Conservation (phyloP, 2,329 filamentous ascomycete species). For the Macrophomina phaseolina region DNA sequence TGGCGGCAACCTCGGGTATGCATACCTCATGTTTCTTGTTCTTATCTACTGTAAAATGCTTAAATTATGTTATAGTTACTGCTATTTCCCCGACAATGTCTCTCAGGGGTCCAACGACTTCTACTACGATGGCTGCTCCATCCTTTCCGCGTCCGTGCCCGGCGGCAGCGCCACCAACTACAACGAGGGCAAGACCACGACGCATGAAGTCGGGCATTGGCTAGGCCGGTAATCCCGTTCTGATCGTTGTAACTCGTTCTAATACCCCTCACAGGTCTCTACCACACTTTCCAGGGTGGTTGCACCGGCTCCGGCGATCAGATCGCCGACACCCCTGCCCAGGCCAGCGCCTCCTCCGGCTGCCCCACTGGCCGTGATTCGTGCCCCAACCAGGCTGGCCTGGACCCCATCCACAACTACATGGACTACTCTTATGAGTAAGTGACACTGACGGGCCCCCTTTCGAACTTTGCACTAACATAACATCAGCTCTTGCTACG, state of each 20-base stretch:
- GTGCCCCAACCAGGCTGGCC: constrained; percentile 35
- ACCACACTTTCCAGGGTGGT: constrained; percentile 41
- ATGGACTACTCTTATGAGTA: constrained; percentile 41
- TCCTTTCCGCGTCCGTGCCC: constrained; percentile 34
- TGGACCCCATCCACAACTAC: constrained; percentile 42
- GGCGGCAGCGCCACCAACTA: constrained; percentile 32
- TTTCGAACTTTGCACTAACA: constrained; percentile 10
- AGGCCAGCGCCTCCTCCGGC: constrained; percentile 33
- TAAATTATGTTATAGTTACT: neutral
- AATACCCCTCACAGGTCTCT: constrained; percentile 29
- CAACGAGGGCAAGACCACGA: constrained; percentile 37
- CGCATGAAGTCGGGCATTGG: constrained; percentile 44
- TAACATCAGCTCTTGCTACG: constrained; percentile 33
- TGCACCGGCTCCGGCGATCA: constrained; percentile 36
- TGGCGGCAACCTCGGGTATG: constrained; percentile 54
- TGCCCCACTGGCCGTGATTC: constrained; percentile 37
- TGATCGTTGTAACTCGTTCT: neutral
- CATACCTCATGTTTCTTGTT: constrained; percentile 45
- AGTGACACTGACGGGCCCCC: neutral
- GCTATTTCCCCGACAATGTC: constrained; percentile 27
- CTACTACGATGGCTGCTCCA: constrained; percentile 35
- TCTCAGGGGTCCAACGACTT: constrained; percentile 30
- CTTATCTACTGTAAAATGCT: constrained; percentile 36
- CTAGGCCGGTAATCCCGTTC: constrained; percentile 29
- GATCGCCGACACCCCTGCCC: constrained; percentile 39